Evolutionary conservation across 78 protist species (phyloP), one percentile per base, ranked within the genome.

Genomic region (Polysphondylium violaceum): DNA sequence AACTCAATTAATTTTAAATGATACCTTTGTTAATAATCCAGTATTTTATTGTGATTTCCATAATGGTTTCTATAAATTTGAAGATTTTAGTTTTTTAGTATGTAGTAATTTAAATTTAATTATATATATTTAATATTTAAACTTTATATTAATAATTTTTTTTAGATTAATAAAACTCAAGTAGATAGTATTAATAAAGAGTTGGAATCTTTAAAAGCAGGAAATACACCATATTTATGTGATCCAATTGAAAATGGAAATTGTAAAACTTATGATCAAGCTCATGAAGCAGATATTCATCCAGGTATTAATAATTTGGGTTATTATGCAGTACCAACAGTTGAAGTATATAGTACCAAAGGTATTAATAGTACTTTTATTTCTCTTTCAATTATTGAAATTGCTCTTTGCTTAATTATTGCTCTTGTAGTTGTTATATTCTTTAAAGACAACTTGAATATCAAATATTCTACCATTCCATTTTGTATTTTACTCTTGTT

Each of bases 311-410:
- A 4, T 27, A 33, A 81, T n/a, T 7, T 33, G 3, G 90, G 90
- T 5, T 69, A 58, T 47, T 81, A 53, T 51, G 79, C 76, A 16
- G 76, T 69, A 0, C 90, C 90, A 36, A 81, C 90, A 1, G 41
- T 72, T 11, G 90, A 81, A 55, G 68, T 69, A n/a, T 81, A 81
- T 55, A 29, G 36, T 25, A 68, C 63, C 43, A 31, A 29, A 17
- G 27, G 35, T 23, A 43, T 81, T 55, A 81, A 69, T 67, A 56
- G 19, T 6, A 27, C 90, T 14, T 81, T 81, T 31, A 36, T 67
- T 19, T 31, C 90, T 3, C 72, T 81, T 4, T 56, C 73, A 4
- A 29, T 65, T 29, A 27, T 81, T 3, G 77, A 81, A 35, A 81
- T 81, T 58, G 55, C 27, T 2, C n/a, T 36, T 58, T 73, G 75